A percentile compares a stretch with the other conserved stretches of the same genome.
Evolutionary conservation across 2,329 filamentous ascomycete species (phyloP).

Genomic region (Cercospora janseana): DNA sequence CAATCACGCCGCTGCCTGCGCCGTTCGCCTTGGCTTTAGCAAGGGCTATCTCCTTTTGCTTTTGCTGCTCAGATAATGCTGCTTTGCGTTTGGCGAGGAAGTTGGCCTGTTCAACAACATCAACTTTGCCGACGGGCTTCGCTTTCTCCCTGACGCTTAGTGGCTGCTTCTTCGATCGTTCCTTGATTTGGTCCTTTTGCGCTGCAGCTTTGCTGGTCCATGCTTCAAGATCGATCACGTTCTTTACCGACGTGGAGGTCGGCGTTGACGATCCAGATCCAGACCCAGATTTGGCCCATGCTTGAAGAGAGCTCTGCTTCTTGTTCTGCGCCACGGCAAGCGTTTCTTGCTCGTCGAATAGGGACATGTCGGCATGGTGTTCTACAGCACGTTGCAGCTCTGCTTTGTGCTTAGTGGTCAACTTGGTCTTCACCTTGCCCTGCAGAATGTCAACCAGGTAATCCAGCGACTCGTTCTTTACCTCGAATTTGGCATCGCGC

Average conservation of each 20-base stretch:
- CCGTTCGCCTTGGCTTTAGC: slow-evolving; percentile 54
- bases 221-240: slow-evolving; percentile 34
- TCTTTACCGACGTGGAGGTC: slow-evolving; percentile 24
- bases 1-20: slow-evolving; percentile 74
- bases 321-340: slow-evolving; percentile 33
- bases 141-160: slow-evolving; percentile 27
- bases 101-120: slow-evolving; percentile 45
- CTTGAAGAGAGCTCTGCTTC: slow-evolving; percentile 44
- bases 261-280: slow-evolving; percentile 28
- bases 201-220: slow-evolving; percentile 24
- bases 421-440: slow-evolving; percentile 67
- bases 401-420: slow-evolving; percentile 78
- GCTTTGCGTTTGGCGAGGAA: slow-evolving; percentile 73
- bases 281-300: slow-evolving; percentile 40
- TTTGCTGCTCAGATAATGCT: slow-evolving; percentile 73
- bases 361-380: slow-evolving; percentile 44
- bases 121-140: slow-evolving; percentile 39
- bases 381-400: slow-evolving; percentile 68
- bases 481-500: slow-evolving; percentile 69
- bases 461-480: slow-evolving; percentile 59
- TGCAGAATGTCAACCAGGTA: slow-evolving; percentile 67
- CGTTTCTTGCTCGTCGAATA: slow-evolving; percentile 24
- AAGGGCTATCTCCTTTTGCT: slow-evolving; percentile 51
- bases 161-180: slow-evolving; percentile 34
- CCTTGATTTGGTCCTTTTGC: slow-evolving; percentile 21